Conservation (phyloP, 2,329 filamentous ascomycete genomes). For the Thelonectria rubi region DNA sequence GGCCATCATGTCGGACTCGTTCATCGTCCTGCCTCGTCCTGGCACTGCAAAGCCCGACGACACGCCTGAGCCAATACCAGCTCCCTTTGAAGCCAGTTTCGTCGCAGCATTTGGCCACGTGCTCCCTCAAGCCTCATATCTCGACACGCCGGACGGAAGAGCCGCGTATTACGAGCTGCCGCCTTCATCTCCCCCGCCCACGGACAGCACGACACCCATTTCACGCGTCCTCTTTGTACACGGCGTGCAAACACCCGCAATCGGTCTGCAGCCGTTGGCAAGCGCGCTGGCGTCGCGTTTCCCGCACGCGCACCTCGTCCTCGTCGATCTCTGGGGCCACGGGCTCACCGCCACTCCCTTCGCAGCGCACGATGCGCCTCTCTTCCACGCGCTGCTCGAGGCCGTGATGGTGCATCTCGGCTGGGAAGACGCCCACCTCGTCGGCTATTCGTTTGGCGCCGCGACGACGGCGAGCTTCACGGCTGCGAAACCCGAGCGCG, state of each 20-base stretch:
- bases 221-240: constrained; percentile 56
- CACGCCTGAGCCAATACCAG: constrained; percentile 42
- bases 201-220: neutral
- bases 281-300: constrained; percentile 46
- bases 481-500: constrained; percentile 37
- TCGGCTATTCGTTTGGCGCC: constrained; percentile 62
- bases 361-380: constrained; percentile 47
- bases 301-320: constrained; percentile 50
- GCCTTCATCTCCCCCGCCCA: constrained; percentile 19
- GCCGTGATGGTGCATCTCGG: constrained; percentile 49
- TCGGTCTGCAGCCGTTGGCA: constrained; percentile 57
- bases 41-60: neutral
- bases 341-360: constrained; percentile 60
- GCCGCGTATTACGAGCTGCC: constrained; percentile 52
- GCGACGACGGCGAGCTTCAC: constrained; percentile 51
- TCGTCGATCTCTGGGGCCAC: constrained; percentile 63
- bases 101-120: constrained; percentile 49
- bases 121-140: constrained; percentile 49
- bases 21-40: neutral
- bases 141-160: constrained; percentile 45
- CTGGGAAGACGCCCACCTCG: constrained; percentile 55
- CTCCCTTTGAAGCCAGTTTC: constrained; percentile 50
- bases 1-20: neutral
- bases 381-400: constrained; percentile 56
- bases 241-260: constrained; percentile 60